phyloP scores from a whole-genome alignment of 2,329 filamentous ascomycete genomes.

The Amylocarpus encephaloides region DNA sequence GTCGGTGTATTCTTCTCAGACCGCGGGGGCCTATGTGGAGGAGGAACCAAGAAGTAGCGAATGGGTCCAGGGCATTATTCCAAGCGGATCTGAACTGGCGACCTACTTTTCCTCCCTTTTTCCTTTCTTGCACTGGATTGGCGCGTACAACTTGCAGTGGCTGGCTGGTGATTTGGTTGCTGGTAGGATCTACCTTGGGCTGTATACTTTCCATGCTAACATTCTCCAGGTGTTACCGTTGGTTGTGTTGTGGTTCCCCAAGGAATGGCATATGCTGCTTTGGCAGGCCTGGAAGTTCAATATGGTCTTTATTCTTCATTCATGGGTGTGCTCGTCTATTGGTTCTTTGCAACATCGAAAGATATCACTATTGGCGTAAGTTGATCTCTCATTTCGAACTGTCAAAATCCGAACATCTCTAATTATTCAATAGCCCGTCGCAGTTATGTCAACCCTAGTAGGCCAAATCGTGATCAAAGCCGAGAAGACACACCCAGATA shows the following conservation, averaged over 20 bases:
- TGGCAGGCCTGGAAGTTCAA: conserved; percentile 73
- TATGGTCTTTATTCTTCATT: conserved; percentile 94
- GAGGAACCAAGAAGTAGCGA: conserved; percentile 69
- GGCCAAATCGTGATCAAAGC: conserved; percentile 73
- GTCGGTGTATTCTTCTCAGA: conserved; percentile 68
- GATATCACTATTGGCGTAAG: conserved; percentile 93
- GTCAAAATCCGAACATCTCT: conserved; percentile 1
- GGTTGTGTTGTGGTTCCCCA: conserved; percentile 84
- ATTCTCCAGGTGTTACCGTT: conserved; percentile 54
- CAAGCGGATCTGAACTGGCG: conserved; percentile 46
- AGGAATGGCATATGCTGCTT: conserved; percentile 87
- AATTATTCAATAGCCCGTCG: conserved; percentile 61
- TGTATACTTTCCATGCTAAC: background rate
- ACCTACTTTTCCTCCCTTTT: conserved; percentile 69
- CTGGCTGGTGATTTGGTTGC: conserved; percentile 82
- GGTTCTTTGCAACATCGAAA: conserved; percentile 97
- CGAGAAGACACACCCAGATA: conserved; percentile 46
- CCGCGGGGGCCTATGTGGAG: conserved; percentile 75
- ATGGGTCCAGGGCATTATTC: conserved; percentile 61
- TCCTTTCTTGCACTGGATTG: conserved; percentile 85
- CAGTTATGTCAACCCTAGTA: conserved; percentile 87
- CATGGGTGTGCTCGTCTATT: conserved; percentile 90
- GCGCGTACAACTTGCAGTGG: conserved; percentile 85
- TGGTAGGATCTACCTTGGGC: conserved; percentile 43
- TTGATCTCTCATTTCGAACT: conserved; percentile 20